Evolutionary conservation across 108 stramenopile species (phyloP), one percentile per base, ranked within the genome.

Genomic region (Nannochloropsis oceanica): DNA sequence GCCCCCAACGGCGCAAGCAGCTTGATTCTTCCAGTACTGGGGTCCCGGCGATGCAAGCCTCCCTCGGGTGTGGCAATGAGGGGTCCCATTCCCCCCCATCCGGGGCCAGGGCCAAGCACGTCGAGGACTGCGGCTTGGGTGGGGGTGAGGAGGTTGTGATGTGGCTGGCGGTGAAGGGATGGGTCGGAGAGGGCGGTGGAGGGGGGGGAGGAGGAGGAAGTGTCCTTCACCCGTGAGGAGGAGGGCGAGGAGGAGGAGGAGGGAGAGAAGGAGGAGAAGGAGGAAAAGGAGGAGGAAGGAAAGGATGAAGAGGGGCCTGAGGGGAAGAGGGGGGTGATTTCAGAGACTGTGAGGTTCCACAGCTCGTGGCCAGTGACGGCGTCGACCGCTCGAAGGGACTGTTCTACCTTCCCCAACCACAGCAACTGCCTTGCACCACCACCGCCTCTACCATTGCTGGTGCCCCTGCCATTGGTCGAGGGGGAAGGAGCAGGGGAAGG

Each of bases 281-380:
- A 73, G 59, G 59, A 73, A 8, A 73, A 73, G 59, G 59, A 18
- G 59, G 59, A 73, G 59, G 59, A 18, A 73, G 59, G 59, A 8
- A 73, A n/a, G 59, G 59, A 18, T 1, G 59, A 8, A n/a, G n/a
- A n/a, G 7, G 59, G 59, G 59, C 59, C 59, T 2, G 59, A 73
- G 59, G 59, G 59, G n/a, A 73, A 73, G 59, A 73, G 59, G n/a
- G 59, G 59, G 59, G 59, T 73, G 22, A 73, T 18, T 43, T 88
- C 84, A 13, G 84, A 84, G 80, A 88, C 79, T 24, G 84, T 88
- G 26, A 88, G 87, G 81, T 88, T 88, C 87, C 87, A 88, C 50
- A 80, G 83, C 73, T 88, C 87, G 42, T 88, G 80, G 24, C 87
- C 87, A 2, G 87, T 84, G 43, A 84, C 42, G 34, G 84, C 84